Evolutionary conservation across 2,329 filamentous ascomycete species (phyloP).

Genomic region (Periglandula ipomoeae): DNA sequence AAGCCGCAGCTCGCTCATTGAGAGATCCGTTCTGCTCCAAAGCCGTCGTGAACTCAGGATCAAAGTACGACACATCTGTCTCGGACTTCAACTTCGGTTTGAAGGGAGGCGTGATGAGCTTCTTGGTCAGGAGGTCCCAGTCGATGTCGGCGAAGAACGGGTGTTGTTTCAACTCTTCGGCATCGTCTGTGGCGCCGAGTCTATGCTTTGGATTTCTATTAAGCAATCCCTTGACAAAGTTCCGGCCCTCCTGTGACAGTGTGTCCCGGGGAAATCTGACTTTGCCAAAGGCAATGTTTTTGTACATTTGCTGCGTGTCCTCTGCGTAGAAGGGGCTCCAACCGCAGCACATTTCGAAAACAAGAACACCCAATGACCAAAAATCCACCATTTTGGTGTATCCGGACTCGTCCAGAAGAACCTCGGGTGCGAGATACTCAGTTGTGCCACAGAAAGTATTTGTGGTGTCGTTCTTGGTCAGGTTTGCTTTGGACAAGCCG

Average conservation of each 20-base stretch:
- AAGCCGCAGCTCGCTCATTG: conserved; percentile 79
- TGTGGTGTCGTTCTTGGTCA: conserved; percentile 94
- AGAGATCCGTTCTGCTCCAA: conserved; percentile 78
- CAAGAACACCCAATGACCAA: conserved; percentile 93
- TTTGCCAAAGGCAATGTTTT: conserved; percentile 99
- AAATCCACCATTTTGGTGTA: conserved; percentile 99
- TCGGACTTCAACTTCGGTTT: conserved; percentile 96
- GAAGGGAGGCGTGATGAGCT: conserved; percentile 91
- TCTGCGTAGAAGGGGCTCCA: conserved; percentile 99
- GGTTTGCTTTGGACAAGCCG: conserved; percentile 91
- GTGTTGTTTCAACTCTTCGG: conserved; percentile 87
- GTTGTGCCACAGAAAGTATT: conserved; percentile 99
- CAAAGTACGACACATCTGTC: conserved; percentile 95
- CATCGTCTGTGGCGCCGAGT: conserved; percentile 82
- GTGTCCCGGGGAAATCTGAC: conserved; percentile 94
- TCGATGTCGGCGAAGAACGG: conserved; percentile 92
- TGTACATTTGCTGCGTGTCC: conserved; percentile 99
- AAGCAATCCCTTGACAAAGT: conserved; percentile 94
- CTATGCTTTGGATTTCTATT: conserved; percentile 96
- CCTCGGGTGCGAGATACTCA: conserved; percentile 92
- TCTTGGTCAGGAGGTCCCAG: conserved; percentile 80
- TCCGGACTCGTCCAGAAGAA: conserved; percentile 87
- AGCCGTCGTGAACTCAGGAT: conserved; percentile 96
- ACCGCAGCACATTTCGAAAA: conserved; percentile 99
- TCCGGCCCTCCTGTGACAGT: conserved; percentile 85